phyloP scores from a whole-genome alignment of 2,329 filamentous ascomycete species.

The Nothophoma quercina region DNA sequence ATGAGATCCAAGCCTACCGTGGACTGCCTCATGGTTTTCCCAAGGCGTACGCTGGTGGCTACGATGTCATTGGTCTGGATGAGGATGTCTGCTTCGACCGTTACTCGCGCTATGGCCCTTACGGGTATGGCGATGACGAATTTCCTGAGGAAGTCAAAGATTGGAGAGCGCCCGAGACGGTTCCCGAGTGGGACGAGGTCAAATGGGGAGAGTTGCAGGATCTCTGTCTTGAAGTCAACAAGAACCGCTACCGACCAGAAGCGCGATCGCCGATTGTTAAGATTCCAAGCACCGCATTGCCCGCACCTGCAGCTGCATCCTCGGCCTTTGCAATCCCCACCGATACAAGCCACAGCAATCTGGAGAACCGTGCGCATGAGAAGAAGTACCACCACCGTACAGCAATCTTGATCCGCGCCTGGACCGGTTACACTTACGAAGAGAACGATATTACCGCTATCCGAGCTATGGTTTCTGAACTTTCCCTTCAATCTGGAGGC shows the following conservation, averaged over 20 bases:
- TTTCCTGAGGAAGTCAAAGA: slow-evolving; percentile 56
- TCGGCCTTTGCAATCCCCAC: slow-evolving; percentile 40
- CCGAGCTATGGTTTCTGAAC: slow-evolving; percentile 56
- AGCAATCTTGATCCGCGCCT: slow-evolving; percentile 56
- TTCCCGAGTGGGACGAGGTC: slow-evolving; percentile 68
- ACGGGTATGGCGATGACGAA: slow-evolving; percentile 64
- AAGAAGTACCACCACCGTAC: slow-evolving; percentile 54
- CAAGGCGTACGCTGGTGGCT: slow-evolving; percentile 47
- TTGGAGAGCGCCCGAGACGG: slow-evolving; percentile 48
- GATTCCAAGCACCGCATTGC: slow-evolving; percentile 37
- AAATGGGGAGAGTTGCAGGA: slow-evolving; percentile 76
- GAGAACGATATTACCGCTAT: slow-evolving; percentile 57
- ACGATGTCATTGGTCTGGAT: slow-evolving; percentile 49
- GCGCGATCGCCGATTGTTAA: slow-evolving; percentile 51
- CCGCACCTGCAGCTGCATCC: slow-evolving; percentile 34
- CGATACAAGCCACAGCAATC: slow-evolving; percentile 38
- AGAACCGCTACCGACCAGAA: slow-evolving; percentile 62
- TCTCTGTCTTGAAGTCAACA: slow-evolving; percentile 70
- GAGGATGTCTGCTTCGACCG: slow-evolving; percentile 70
- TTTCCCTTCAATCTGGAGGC: slow-evolving; percentile 55
- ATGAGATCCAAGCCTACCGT: slow-evolving; percentile 69
- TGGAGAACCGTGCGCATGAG: slow-evolving; percentile 33
- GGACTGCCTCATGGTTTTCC: slow-evolving; percentile 60
- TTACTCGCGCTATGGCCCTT: slow-evolving; percentile 61
- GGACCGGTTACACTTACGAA: slow-evolving; percentile 57